These are phyloP conservation scores for Talaromyces sp. DNA, from an alignment of 2,329 filamentous ascomycete species.

Conservation along the genomic window DNA sequence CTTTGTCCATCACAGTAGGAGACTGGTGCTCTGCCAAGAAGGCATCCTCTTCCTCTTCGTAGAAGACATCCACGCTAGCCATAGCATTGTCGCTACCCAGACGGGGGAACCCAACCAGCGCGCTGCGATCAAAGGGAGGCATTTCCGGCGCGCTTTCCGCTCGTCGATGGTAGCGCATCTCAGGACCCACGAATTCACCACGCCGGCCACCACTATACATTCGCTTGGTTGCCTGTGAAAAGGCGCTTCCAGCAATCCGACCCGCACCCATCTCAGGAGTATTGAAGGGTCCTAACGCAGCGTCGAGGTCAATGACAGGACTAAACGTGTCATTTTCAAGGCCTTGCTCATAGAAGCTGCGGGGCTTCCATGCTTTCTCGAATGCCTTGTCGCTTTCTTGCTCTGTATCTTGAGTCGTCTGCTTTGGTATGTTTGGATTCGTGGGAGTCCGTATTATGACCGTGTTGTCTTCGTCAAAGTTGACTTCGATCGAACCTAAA, in stretches of 20 bases:
- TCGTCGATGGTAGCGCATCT: constrained; percentile 50
- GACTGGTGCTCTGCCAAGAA: constrained; percentile 40
- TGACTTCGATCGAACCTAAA: constrained; percentile 42
- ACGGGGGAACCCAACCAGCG: constrained; percentile 33
- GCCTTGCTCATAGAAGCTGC: constrained; percentile 43
- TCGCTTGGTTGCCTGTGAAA: constrained; percentile 40
- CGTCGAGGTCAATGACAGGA: constrained; percentile 89
- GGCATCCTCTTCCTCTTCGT: constrained; percentile 50
- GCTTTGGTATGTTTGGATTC: constrained; percentile 31
- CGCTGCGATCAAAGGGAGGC: constrained; percentile 46
- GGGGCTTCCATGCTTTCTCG: constrained; percentile 42
- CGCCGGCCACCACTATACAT: constrained; percentile 50
- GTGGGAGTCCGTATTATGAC: constrained; percentile 46
- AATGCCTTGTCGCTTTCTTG: constrained; percentile 24
- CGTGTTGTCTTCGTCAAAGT: constrained; percentile 50
- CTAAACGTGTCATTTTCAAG: constrained; percentile 63
- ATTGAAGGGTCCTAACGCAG: constrained; percentile 87
- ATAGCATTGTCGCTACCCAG: constrained; percentile 38
- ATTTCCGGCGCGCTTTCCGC: constrained; percentile 49
- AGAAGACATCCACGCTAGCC: constrained; percentile 46
- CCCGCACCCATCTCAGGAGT: constrained; percentile 52
- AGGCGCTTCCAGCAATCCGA: constrained; percentile 32
- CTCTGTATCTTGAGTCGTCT: neutral
- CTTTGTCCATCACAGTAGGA: constrained; percentile 5
- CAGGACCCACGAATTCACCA: constrained; percentile 45